Conservation (phyloP, 2,329 filamentous ascomycete species). For the Biscogniauxia mediterranea region DNA sequence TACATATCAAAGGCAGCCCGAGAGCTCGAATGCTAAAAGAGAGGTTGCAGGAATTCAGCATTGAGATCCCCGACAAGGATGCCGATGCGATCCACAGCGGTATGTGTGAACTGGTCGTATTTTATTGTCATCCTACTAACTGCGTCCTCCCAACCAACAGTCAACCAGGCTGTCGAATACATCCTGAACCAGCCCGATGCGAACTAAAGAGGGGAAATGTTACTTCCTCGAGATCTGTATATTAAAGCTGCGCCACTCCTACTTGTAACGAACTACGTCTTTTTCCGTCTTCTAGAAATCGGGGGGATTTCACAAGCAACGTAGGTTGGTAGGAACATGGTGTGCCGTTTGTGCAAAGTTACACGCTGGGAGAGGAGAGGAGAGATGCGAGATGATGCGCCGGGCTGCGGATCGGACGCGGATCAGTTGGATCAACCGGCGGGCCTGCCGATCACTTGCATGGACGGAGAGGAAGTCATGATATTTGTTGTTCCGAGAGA, state of each 20-base stretch:
- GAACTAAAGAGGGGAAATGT: slow-evolving; percentile 45
- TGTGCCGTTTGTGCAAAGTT: slow-evolving; percentile 1
- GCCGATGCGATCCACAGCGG: slow-evolving; percentile 91
- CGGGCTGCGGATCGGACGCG: slow-evolving; percentile 9
- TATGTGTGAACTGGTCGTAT: slow-evolving; percentile 61
- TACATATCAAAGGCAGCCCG: slow-evolving; percentile 10
- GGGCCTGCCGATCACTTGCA: not conserved
- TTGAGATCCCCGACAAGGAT: slow-evolving; percentile 98
- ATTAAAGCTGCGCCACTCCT: slow-evolving; percentile 29
- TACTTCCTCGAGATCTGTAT: slow-evolving; percentile 21
- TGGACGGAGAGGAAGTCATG: no score
- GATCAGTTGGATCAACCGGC: slow-evolving; percentile 4
- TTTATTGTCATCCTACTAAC: not conserved
- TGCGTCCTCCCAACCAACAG: slow-evolving; percentile 43
- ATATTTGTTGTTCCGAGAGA: not conserved
- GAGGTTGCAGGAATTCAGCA: slow-evolving; percentile 61
- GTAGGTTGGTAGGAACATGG: slow-evolving; percentile 10
- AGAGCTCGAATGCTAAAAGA: slow-evolving; percentile 24
- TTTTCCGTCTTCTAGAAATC: slow-evolving; percentile 15
- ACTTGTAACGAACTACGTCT: slow-evolving; percentile 16
- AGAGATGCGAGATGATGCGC: slow-evolving; percentile 3
- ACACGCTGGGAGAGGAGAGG: slow-evolving; percentile 1
- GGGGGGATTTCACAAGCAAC: slow-evolving; percentile 8
- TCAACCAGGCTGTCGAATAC: slow-evolving; percentile 93
- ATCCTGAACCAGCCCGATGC: slow-evolving; percentile 91